A percentile compares a stretch with the other conserved stretches of the same genome.
These are phyloP conservation scores for Lasiosphaeria miniovina DNA, from an alignment of 495 filamentous ascomycete genomes.

Conservation along the genomic window DNA sequence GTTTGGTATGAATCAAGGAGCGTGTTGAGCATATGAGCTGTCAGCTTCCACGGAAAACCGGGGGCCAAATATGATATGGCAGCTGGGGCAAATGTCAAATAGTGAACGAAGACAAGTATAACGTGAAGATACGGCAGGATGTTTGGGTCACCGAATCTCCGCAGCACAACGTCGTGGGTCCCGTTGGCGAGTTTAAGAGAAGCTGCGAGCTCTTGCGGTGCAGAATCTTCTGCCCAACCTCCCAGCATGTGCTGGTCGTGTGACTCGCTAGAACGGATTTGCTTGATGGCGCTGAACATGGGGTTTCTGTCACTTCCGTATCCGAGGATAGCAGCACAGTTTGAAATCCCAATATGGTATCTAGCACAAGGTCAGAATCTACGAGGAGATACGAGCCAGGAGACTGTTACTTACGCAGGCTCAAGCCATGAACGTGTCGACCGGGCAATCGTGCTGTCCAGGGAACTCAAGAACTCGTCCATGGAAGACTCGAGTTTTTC, in stretches of 20 bases:
- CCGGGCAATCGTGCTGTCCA: background rate
- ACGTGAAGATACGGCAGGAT: constrained; percentile 66
- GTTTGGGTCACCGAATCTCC: constrained; percentile 59
- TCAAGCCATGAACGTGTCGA: background rate
- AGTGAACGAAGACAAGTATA: constrained; percentile 65
- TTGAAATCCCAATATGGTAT: constrained; percentile 58
- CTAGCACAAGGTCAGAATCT: constrained; percentile 25
- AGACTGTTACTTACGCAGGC: background rate
- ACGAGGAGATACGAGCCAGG: constrained; percentile 8
- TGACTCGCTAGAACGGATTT: constrained; percentile 12
- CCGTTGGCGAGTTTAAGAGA: constrained; percentile 27
- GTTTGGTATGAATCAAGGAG: constrained; percentile 46
- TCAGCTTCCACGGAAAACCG: constrained; percentile 62
- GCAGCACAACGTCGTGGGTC: constrained; percentile 53
- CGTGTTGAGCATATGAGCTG: constrained; percentile 65
- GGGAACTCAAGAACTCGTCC: background rate
- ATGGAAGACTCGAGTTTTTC: background rate
- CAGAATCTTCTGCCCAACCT: constrained; percentile 13
- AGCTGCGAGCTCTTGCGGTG: constrained; percentile 23
- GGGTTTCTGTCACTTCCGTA: constrained; percentile 39
- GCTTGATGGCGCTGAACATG: constrained; percentile 31
- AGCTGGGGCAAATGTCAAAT: constrained; percentile 49
- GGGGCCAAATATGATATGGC: constrained; percentile 44
- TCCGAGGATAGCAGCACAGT: constrained; percentile 38
- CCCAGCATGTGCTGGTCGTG: constrained; percentile 21